Conservation (phyloP, 495 filamentous ascomycete genomes). For the Podospora didyma region DNA sequence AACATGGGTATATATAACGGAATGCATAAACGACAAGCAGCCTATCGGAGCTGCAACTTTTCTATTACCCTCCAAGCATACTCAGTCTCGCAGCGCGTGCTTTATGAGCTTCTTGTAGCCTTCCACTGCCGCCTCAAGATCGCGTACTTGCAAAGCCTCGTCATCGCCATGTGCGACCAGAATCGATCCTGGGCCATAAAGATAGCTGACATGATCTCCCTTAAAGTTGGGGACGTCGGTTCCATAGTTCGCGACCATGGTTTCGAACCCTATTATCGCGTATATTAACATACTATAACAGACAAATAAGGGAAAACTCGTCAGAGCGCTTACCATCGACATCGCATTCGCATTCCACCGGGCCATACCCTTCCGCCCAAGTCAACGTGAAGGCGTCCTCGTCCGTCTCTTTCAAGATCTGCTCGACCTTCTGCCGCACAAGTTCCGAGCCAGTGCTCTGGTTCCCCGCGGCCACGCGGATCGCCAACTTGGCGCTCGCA, state of each 20-base stretch:
- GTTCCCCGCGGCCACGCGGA: slow-evolving; percentile 71
- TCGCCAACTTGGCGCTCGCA: slow-evolving; percentile 61
- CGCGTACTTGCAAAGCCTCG: slow-evolving; percentile 67
- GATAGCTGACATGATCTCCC: slow-evolving; percentile 71
- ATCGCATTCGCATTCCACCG: slow-evolving; percentile 73
- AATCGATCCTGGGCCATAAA: slow-evolving; percentile 87
- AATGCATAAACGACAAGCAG: too few species aligned
- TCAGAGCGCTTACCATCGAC: slow-evolving; percentile 64
- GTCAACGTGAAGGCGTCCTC: slow-evolving; percentile 57
- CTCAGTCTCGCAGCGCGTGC: slow-evolving; percentile 45
- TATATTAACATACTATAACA: not conserved
- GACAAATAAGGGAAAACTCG: too few species aligned
- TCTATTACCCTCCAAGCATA: not conserved
- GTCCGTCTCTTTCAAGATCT: slow-evolving; percentile 54
- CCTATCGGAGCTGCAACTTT: too few species aligned
- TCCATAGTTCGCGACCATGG: slow-evolving; percentile 80
- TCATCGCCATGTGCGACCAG: slow-evolving; percentile 84
- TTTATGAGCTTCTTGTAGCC: slow-evolving; percentile 69
- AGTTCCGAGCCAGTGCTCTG: slow-evolving; percentile 49
- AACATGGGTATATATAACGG: too few species aligned
- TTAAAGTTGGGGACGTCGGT: slow-evolving; percentile 82
- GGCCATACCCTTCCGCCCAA: slow-evolving; percentile 60
- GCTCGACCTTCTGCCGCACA: slow-evolving; percentile 50
- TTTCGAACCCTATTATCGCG: slow-evolving; percentile 58
- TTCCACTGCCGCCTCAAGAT: slow-evolving; percentile 64